Base-by-base conservation (phyloP, 2,329 filamentous ascomycete genomes). In the Madurella fahalii region DNA sequence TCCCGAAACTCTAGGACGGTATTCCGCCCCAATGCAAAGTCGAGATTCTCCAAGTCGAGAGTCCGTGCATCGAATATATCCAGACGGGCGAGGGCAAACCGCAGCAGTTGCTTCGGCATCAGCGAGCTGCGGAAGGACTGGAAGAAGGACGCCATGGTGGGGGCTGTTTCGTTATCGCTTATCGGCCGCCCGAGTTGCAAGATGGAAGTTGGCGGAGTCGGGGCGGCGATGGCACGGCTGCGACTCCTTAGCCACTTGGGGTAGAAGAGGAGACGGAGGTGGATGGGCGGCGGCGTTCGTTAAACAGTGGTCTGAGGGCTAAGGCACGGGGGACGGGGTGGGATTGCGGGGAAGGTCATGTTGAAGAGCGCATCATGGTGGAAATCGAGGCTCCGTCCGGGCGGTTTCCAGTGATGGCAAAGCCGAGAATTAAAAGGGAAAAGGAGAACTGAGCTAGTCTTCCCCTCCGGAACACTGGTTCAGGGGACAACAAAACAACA, bases 1-100 rank as follows among this genome's bases (percentile, higher is more conserved):
- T 97, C 87, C 63, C 86, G 84, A 63, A 96, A 85, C 70, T 96
- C 92, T 43, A 96, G 80, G 1, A 88, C 86, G 40, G 87, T 94
- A 61, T 86, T 86, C 69, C 86, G 85, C 34, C 94, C 94, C 72
- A 90, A 82, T 44, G 85, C 85, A 62, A 96, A 83, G 63, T 95
- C 90, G 59, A 97, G 74, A 62, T 90, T 90, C 61, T 94, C 90
- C 58, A 94, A 80, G 66, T 96, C 89, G 62, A 96, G 76, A 12
- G 88, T 86, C 67, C 95, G 87, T 54, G 90, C 88, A 66, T 97
- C 94, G 56, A 99, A 82, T 52, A 96, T 79, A 63, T 95, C 91
- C 56, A 96, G 79, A 54, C 86, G 85, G 20, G 87, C 87, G 41
- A 99, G 77, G 47, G 86, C 90, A 75, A 94, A 96, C 63, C 90